Evolutionary conservation across 331 rosid species (phyloP), one percentile per base, ranked within the genome.

Genomic region (Malus hybrid): DNA sequence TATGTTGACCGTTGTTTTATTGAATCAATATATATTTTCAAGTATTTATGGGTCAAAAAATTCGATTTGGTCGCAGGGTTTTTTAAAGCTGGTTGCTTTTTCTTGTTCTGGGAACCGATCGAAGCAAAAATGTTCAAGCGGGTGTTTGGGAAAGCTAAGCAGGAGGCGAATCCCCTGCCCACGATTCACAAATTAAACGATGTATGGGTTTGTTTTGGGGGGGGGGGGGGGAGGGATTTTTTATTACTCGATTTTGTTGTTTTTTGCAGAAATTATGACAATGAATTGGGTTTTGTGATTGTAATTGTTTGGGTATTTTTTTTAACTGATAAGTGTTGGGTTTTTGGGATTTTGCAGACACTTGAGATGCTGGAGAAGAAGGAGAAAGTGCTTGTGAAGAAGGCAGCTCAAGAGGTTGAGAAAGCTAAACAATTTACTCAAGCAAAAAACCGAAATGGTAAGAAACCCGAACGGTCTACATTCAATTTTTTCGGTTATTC

Each of bases 291-390:
- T 22, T 24, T 20, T 11, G n/a, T 28, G 42, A 28, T 50, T 5
- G 6, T 53, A 28, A 36, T 36, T 72, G 1, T 55, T 15, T 14
- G 39, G 34, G 14, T 1, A 1, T 12, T 7, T 68, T 5, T 48
- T 72, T 53, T 53, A 5, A 15, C 10, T 58, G 53, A 16, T 33
- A 16, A 34, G 5, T 24, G 61, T 5, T 73, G 39, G 39, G 0
- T 29, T 75, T 53, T 61, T 14, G 58, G 24, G 75, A 79, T 77
- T 48, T 44, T 82, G 72, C 82, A 94, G 99, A 94, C 99, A 5
- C 97, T 94, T 67, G 97, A 94, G 82, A 91, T 94, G 99, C 85
- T 94, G 33, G 99, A 94, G 92, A 91, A 91, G 80, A 94, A 94
- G 87, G 97, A 94, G 87, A 94, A 88, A 64, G 89, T 92, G 10